Evolutionary conservation across 2,329 filamentous ascomycete species (phyloP), one percentile per base, ranked within the genome.

Genomic region (Tympanopsis confertula): DNA sequence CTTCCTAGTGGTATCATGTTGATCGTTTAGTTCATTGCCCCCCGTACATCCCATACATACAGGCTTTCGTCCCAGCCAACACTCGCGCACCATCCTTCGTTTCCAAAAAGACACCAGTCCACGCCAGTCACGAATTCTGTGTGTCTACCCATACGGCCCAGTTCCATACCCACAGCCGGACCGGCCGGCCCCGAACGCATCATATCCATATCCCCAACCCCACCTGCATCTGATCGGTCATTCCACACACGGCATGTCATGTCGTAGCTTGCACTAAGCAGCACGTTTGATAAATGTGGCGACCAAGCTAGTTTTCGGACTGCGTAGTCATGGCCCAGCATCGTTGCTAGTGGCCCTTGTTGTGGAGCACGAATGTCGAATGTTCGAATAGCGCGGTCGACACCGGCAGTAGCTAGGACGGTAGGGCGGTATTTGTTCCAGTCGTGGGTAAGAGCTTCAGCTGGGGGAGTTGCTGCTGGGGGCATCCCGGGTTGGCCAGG

Each of bases 361-460:
- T 69, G 63, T 1, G 86, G 82, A 49, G 78, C 82, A 32, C 91
- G 72, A 35, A 95, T 80, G 57, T 98, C 91, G 51, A 96, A 96
- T 0, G 84, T 91, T 35, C 91, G 78, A 42, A 98, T 80, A 14
- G 82, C 64, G 38, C 84, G 74, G 57, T 98, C 91, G 3, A 96
- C 91, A 39, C 91, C 89, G 1, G 78, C 91, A 0, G 86, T 86
- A 0, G 91, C 91, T 39, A 98, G 66, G 19, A 95, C 68, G 0
- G 78, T 82, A 46, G 87, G 78, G 28, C 83, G 75, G 62, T 98
- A 98, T 61, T 98, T 98, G 65, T 98, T 98, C 91, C 91, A 98
- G 59, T 98, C 91, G 60, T 96, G 91, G 0, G 88, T 94, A 20
- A 98, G 71, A 26, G 86, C 77, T 65, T 98, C 91, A 7, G 77